Evolutionary conservation across 441 rosid genomes (phyloP), one percentile per base, ranked within the genome.

Genomic region (Jatropha multifida): DNA sequence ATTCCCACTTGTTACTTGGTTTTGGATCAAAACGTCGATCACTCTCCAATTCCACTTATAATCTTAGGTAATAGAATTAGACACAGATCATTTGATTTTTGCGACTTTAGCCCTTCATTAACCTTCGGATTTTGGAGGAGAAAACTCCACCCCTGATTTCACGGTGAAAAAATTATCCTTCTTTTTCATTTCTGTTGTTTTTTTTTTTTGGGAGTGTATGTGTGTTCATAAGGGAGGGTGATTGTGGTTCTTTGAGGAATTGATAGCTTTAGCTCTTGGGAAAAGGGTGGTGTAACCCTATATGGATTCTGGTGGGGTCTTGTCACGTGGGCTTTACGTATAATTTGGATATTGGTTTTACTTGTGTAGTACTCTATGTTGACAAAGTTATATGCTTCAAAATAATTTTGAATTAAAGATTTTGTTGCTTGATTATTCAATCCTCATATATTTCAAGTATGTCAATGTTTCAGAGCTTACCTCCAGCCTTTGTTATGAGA

Each of bases 401-500:
- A 2, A 7, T 52, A 20, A 65, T 27, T 40, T 42, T 12, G 26
- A 63, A 41, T 42, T 40, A 37, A 12, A 40, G 4, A 38, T 48
- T 10, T 62, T 64, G 54, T 37, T 27, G 60, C 60, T 74, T 52
- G 32, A 44, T 38, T 4, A 26, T 26, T 4, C 23, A 42, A 12
- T 79, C 37, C 52, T 56, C 40, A 23, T 52, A 42, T 7, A 55
- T 26, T 20, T 56, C 18, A 23, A 44, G 5, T 44, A 20, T 26
- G 14, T 20, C 18, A 13, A 51, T 66, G n/a, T 15, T 70, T 62
- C 77, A 81, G 83, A 62, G 56, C 23, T 77, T 81, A 9, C 81
- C 85, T 7, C 81, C 78, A 2, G 80, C 81, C 41, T 79, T 77
- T 70, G 75, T 38, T 44, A 11, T n/a, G 54, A 55, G 40, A 26